Percentiles rank a stretch among this genome's conserved stretches.
These are phyloP conservation scores for Pythium phragmitis DNA, from an alignment of 352 stramenopile genomes.

Conservation along the genomic window DNA sequence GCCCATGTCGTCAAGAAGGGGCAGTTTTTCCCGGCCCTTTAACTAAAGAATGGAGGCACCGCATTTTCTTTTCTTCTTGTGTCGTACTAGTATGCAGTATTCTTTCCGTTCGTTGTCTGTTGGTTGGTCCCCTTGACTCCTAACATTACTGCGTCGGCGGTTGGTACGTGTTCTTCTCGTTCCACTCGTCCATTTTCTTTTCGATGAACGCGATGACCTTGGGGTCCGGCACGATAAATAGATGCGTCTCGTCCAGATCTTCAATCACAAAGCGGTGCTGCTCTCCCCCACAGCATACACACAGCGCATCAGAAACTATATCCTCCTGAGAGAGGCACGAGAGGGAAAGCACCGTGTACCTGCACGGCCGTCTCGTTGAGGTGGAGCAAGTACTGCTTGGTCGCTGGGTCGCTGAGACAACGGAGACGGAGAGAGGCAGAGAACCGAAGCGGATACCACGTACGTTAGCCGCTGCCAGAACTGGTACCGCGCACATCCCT, in stretches of 20 bases:
- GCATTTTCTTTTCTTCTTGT: background rate
- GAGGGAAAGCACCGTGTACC: constrained; percentile 29
- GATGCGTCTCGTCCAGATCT: constrained; percentile 79
- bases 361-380: constrained; percentile 84
- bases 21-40: constrained; percentile 24
- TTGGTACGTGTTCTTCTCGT: constrained; percentile 88
- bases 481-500: background rate
- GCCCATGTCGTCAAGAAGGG: constrained; percentile 79
- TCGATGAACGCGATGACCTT: constrained; percentile 85
- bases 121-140: background rate
- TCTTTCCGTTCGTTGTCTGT: background rate
- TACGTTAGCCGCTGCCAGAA: background rate
- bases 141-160: constrained; percentile 43
- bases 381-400: constrained; percentile 86
- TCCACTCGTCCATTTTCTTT: constrained; percentile 90
- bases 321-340: background rate
- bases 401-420: constrained; percentile 61
- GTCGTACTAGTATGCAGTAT: background rate
- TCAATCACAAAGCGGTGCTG: constrained; percentile 87
- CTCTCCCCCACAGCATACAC: background rate
- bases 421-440: background rate
- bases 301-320: background rate
- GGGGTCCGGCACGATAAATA: constrained; percentile 85
- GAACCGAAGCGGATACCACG: background rate
- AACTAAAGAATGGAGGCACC: background rate